Percentiles rank a stretch among this genome's conserved stretches.
Conservation (phyloP, 345 rosid species). For the Citrus inodora region DNA sequence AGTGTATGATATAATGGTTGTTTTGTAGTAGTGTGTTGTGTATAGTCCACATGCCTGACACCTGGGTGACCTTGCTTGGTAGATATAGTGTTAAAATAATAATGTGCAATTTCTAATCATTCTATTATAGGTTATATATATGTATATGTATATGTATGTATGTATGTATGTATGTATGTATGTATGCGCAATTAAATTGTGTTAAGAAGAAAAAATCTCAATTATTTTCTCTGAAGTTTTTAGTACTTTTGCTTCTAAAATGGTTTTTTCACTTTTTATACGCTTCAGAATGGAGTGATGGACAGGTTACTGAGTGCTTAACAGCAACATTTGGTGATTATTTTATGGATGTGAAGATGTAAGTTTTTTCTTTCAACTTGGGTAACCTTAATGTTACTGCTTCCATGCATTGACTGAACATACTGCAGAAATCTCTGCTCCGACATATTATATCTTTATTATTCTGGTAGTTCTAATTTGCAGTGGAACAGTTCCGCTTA, state of each 20-base stretch:
- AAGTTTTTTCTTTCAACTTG: slow-evolving; percentile 32
- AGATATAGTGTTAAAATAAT: not conserved
- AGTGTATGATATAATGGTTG: not conserved
- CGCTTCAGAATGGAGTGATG: slow-evolving; percentile 92
- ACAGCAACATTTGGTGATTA: slow-evolving; percentile 97
- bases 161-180: not conserved
- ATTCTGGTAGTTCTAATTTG: not conserved
- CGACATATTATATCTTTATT: not conserved
- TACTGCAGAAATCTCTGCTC: not conserved
- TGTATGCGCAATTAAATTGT: not conserved
- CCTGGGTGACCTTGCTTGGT: not conserved
- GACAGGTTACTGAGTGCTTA: slow-evolving; percentile 89
- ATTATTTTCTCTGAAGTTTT: not conserved
- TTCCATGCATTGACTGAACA: not conserved
- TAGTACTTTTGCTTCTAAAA: slow-evolving; percentile 12
- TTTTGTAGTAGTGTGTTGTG: not conserved
- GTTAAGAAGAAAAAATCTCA: not conserved
- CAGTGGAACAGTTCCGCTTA: slow-evolving; percentile 4
- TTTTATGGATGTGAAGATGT: slow-evolving; percentile 93
- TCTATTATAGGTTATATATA: not conserved
- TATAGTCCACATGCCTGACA: not conserved
- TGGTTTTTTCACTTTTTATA: slow-evolving; percentile 16
- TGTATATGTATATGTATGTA: not conserved
- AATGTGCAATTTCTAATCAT: not conserved
- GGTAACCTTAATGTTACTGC: not conserved